Base-by-base conservation (phyloP, 148 eudicot genomes). In the Camellia sinensis region DNA sequence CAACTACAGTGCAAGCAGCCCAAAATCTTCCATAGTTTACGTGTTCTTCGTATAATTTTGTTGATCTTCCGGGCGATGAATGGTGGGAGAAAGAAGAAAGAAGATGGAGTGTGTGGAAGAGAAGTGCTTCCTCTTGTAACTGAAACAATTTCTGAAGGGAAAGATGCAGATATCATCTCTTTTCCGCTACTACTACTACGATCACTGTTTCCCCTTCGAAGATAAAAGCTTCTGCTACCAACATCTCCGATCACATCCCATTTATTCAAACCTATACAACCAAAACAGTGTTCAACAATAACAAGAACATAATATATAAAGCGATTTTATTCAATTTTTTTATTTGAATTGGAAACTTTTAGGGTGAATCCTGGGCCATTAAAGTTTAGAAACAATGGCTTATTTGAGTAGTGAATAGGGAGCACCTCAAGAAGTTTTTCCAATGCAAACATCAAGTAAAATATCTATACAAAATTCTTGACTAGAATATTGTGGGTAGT, bases 211-310 rank as follows among this genome's bases (percentile, higher is more conserved):
- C 84, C 80, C 87, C 83, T 95, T 75, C 97, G 89, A 52, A 95
- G 97, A 82, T 92, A 95, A 67, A 93, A 95, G 81, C 87, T 92
- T 81, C 97, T 89, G 80, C 89, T 89, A 54, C 99, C 98, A 18
- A 81, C 85, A n/a, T 91, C 91, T 21, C 99, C 99, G 22, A 95
- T 93, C 83, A 87, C 77, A 73, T 87, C 86, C 10, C 89, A 80
- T 76, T 83, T 90, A 48, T 85, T 84, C 90, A 95, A 81, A 78
- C 98, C 97, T 95, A 46, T 54, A 29, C 78, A 64, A 10, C 69
- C 69, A 65, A 29, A 11, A 17, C 70, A 66, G 22, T 2, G 13
- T 0, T 29, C 13, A 37, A 66, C 12, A 41, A 66, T 17, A 41
- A 66, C 7, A 48, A 48, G 3, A 4, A 4, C 6, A 48, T 48